phyloP scores from a whole-genome alignment of 495 filamentous ascomycete genomes.

The Aspergillus biplanus region DNA sequence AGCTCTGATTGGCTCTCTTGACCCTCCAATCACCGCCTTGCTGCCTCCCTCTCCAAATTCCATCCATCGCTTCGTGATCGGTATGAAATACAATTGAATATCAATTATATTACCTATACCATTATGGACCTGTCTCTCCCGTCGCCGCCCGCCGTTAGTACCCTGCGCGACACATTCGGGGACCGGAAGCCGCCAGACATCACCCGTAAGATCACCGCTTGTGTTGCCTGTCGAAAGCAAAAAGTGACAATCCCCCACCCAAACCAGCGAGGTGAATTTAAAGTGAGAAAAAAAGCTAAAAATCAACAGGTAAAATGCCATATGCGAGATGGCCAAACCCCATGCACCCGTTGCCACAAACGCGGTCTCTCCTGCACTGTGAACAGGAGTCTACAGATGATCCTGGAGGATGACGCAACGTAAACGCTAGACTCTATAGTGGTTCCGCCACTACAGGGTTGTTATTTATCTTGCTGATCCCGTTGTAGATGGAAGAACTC shows the following conservation, averaged over 20 bases:
- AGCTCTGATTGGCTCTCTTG: too few relatives aligned
- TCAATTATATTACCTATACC: background rate
- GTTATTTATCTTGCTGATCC: conserved; percentile 2
- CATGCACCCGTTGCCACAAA: conserved; percentile 36
- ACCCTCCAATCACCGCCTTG: too few relatives aligned
- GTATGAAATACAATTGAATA: background rate
- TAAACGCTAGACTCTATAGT: conserved; percentile 17
- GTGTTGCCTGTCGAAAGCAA: conserved; percentile 44
- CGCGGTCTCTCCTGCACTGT: conserved; percentile 37
- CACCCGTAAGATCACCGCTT: conserved; percentile 44
- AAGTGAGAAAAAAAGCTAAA: background rate
- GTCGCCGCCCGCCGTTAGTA: background rate
- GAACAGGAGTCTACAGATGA: conserved; percentile 40
- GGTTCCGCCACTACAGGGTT: background rate
- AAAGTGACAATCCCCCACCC: conserved; percentile 28
- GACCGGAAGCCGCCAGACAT: conserved; percentile 42
- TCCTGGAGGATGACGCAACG: conserved; percentile 40
- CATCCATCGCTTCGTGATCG: background rate
- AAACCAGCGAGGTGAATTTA: background rate
- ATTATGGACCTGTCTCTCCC: background rate
- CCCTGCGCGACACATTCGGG: conserved; percentile 25
- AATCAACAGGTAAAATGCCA: conserved; percentile 45
- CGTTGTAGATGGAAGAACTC: conserved; percentile 37
- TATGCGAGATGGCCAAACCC: conserved; percentile 40
- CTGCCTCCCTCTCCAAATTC: background rate